Base-by-base conservation (phyloP, 2,329 filamentous ascomycete genomes). In the Colletotrichum viniferum region DNA sequence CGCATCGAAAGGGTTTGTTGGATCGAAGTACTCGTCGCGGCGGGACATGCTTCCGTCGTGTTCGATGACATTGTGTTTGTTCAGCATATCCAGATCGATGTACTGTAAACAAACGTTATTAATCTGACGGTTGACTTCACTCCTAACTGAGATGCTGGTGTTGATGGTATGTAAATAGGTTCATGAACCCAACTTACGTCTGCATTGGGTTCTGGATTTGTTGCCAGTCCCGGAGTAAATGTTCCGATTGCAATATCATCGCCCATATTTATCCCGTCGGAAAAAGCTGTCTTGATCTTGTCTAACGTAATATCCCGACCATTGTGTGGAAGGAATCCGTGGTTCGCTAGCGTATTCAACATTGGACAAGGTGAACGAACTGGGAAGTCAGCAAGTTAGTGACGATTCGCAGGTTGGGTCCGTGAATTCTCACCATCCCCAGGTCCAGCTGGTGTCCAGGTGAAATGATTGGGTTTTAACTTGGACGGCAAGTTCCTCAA, bases 1-100 rank as follows among this genome's bases (percentile, higher is more conserved):
- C 62, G 86, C 80, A 80, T 91, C 90, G 82, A 91, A 91, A 70
- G 85, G 72, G 78, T 88, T 85, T 78, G 87, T 87, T 79, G 88
- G 86, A 24, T 89, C 89, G 69, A 89, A 85, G 83, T 81, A 87
- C n/a, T 85, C 86, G 72, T 91, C 89, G 3, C 82, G 78, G 21
- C 88, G 88, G 48, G 83, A 85, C 26, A 88, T 69, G 71, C 87
- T 88, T 6, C 84, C 87, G 67, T 90, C 88, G 68, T 89, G 88
- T 70, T 89, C 88, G 9, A 89, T 80, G 13, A 89, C 78, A 69
- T 88, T 86, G 80, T 89, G 88, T 2, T 81, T 80, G 56, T 85
- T 86, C 7, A 90, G 84, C 26, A 88, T 80, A 64, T 88, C 83
- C 32, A 77, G 30, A 16, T 73, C 43, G 5, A 69, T 73, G 6